Conservation (phyloP, 2,329 filamentous ascomycete species). For the Aspergillus piperis region DNA sequence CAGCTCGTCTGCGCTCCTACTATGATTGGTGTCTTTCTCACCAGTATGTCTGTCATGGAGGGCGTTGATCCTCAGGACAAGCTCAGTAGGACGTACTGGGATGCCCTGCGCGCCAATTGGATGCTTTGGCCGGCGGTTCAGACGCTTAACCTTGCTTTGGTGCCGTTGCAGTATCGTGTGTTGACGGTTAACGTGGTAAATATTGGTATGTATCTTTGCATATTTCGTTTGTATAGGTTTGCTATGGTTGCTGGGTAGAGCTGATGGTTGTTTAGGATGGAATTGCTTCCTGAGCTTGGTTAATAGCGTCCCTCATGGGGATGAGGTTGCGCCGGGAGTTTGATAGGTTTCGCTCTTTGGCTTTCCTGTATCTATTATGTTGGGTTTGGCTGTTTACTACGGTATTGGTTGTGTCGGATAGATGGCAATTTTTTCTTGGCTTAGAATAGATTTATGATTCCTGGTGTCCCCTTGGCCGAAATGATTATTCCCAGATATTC, state of each 20-base stretch:
- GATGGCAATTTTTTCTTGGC: neutral
- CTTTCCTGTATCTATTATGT: neutral
- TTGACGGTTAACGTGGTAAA: conserved; percentile 20
- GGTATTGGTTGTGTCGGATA: neutral
- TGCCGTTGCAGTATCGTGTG: conserved; percentile 19
- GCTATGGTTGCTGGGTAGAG: neutral
- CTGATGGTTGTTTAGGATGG: conserved; percentile 10
- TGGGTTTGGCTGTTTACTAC: neutral
- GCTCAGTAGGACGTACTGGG: conserved; percentile 16
- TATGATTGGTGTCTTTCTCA: conserved; percentile 21
- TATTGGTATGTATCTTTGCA: conserved; percentile 12
- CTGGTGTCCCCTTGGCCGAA: no score
- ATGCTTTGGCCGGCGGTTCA: conserved; percentile 19
- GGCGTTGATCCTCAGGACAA: conserved; percentile 15
- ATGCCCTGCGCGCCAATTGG: conserved; percentile 20
- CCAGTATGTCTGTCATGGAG: conserved; percentile 20
- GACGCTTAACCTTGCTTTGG: conserved; percentile 15
- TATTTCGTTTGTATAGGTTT: no score
- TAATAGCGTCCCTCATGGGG: conserved; percentile 11
- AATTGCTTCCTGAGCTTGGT: conserved; percentile 23
- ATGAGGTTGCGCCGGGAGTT: neutral
- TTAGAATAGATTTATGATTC: no score
- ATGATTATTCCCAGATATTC: no score
- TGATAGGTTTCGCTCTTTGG: neutral
- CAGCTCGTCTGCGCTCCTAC: conserved; percentile 20